phyloP scores from a whole-genome alignment of 2,329 filamentous ascomycete species.

The Colletotrichum paranaense region DNA sequence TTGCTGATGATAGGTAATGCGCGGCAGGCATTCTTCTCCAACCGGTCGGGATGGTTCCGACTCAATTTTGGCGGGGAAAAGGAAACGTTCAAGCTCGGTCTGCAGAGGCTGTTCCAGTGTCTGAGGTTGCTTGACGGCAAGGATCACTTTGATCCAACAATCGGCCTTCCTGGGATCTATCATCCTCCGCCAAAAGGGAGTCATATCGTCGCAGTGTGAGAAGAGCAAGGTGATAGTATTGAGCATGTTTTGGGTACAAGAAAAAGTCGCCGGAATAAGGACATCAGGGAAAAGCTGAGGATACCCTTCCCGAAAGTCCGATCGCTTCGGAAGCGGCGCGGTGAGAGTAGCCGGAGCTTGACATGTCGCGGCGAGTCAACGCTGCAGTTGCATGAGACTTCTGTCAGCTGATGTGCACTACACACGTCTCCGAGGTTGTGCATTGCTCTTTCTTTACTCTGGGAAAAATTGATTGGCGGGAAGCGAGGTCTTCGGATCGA shows the following conservation, averaged over 20 bases:
- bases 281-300: neutral
- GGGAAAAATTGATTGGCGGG: neutral
- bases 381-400: neutral
- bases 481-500: neutral
- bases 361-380: neutral
- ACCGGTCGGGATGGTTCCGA: conserved; percentile 16
- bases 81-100: conserved; percentile 11
- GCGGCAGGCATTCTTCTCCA: conserved; percentile 4
- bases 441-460: neutral
- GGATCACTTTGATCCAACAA: neutral
- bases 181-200: neutral
- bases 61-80: conserved; percentile 23
- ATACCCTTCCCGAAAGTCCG: neutral
- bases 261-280: neutral
- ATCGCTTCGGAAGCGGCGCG: neutral
- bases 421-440: neutral
- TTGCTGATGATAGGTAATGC: neutral
- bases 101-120: conserved; percentile 7
- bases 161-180: neutral
- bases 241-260: neutral
- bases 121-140: conserved; percentile 13
- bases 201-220: neutral
- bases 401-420: neutral
- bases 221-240: accelerated
- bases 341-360: neutral